phyloP scores from a whole-genome alignment of 2,329 filamentous ascomycete genomes.

The Fusarium tjaetaba region DNA sequence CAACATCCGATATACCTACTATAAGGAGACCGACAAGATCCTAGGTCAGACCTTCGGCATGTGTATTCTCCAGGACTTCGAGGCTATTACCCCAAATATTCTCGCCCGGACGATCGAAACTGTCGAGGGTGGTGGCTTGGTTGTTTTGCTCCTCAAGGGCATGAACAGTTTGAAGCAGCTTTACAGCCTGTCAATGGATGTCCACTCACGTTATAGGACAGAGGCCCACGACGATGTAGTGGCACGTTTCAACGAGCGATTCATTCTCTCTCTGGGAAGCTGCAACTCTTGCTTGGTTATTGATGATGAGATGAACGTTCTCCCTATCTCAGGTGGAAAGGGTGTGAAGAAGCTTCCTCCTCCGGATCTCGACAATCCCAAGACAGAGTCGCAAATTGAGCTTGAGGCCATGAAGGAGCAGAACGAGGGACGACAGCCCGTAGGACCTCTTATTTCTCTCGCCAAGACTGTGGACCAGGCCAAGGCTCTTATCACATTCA shows the following conservation, averaged over 20 bases:
- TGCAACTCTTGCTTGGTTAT: slow-evolving; percentile 95
- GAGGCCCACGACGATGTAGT: slow-evolving; percentile 96
- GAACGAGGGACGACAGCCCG: slow-evolving; percentile 83
- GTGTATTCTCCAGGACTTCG: slow-evolving; percentile 98
- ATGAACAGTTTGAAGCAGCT: slow-evolving; percentile 98
- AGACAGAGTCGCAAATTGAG: slow-evolving; percentile 77
- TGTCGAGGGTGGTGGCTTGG: slow-evolving; percentile 93
- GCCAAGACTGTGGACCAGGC: slow-evolving; percentile 95
- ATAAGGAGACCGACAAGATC: slow-evolving; percentile 99
- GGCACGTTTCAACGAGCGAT: slow-evolving; percentile 96
- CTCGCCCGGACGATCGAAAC: slow-evolving; percentile 96
- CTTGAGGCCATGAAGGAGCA: slow-evolving; percentile 88
- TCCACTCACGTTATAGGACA: slow-evolving; percentile 94
- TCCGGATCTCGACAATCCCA: slow-evolving; percentile 76
- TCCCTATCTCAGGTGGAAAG: slow-evolving; percentile 96
- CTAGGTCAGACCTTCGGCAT: slow-evolving; percentile 97
- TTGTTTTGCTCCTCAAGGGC: slow-evolving; percentile 89
- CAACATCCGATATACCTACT: slow-evolving; percentile 98
- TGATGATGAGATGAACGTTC: slow-evolving; percentile 96
- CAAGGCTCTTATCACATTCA: slow-evolving; percentile 95
- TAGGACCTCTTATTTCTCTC: slow-evolving; percentile 84
- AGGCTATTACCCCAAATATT: slow-evolving; percentile 96
- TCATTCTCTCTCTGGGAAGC: slow-evolving; percentile 93
- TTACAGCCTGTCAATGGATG: slow-evolving; percentile 97
- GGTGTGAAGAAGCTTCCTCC: slow-evolving; percentile 84